Conservation (phyloP, 2,329 filamentous ascomycete species). For the Cladophialophora chaetospira region DNA sequence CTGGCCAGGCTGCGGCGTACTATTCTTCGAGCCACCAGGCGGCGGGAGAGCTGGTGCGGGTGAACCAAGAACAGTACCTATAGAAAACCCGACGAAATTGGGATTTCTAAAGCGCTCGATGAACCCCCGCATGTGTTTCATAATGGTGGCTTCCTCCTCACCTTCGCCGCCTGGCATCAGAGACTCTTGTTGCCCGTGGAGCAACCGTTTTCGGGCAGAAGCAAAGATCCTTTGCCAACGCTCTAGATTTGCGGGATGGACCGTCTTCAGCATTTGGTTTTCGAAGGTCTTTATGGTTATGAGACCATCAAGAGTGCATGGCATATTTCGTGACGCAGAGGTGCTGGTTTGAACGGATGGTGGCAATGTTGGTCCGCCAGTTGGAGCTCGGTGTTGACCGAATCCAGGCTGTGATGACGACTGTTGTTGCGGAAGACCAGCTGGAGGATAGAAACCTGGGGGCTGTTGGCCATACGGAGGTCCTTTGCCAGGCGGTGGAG, state of each 20-base stretch:
- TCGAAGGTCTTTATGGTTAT: conserved; percentile 28
- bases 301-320: conserved; percentile 28
- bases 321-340: conserved; percentile 30
- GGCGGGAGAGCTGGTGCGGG: conserved; percentile 10
- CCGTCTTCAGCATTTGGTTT: conserved; percentile 27
- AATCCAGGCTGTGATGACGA: conserved; percentile 8
- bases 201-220: conserved; percentile 28
- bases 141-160: conserved; percentile 29
- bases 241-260: conserved; percentile 24
- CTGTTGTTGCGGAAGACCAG: conserved; percentile 13
- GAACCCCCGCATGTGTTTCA: conserved; percentile 29
- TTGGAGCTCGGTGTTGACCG: conserved; percentile 17
- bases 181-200: conserved; percentile 29
- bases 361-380: conserved; percentile 1
- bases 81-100: conserved; percentile 28
- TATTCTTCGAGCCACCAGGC: neutral
- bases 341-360: conserved; percentile 18
- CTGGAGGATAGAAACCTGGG: conserved; percentile 19
- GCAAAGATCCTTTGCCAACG: conserved; percentile 29
- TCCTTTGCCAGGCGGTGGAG: conserved; percentile 14
- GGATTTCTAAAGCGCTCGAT: conserved; percentile 31
- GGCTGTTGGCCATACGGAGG: conserved; percentile 16
- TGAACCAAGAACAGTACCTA: conserved; percentile 17
- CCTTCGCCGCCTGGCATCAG: conserved; percentile 27
- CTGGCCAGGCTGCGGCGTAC: conserved; percentile 4